Evolutionary conservation across 2,329 filamentous ascomycete species (phyloP).

Genomic region (Tolypocladium ovalisporum): DNA sequence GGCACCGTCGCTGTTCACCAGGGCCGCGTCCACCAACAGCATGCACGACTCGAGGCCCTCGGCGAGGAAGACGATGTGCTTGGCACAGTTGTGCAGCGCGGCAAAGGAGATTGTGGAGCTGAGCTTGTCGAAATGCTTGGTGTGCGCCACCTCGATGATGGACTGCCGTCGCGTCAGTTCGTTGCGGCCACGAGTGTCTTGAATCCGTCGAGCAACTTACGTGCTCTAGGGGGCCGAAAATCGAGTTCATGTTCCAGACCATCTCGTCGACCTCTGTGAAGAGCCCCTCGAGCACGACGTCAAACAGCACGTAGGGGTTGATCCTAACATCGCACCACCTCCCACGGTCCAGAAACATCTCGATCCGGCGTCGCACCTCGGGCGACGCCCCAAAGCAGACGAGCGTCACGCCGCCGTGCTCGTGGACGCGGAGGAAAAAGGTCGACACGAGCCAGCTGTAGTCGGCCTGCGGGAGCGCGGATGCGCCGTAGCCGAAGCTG

Average conservation of each 20-base stretch:
- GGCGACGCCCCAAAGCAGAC: conserved; percentile 15
- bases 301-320: conserved; percentile 18
- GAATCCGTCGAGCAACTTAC: conserved; percentile 4
- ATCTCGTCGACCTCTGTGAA: conserved; percentile 16
- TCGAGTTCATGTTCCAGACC: conserved; percentile 17
- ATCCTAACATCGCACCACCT: conserved; percentile 12
- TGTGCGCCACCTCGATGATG: conserved; percentile 13
- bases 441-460: conserved; percentile 15
- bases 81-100: conserved; percentile 17
- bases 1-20: not conserved
- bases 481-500: not conserved
- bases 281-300: conserved; percentile 15
- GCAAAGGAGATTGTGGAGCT: conserved; percentile 15
- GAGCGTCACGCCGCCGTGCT: conserved; percentile 8
- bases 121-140: not conserved
- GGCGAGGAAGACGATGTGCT: conserved; percentile 17
- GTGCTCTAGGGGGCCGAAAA: conserved; percentile 17
- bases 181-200: not conserved
- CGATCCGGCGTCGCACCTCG: conserved; percentile 10
- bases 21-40: conserved; percentile 10
- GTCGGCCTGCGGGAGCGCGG: conserved; percentile 15
- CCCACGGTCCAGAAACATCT: conserved; percentile 11
- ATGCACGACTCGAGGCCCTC: conserved; percentile 16
- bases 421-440: conserved; percentile 14
- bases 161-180: conserved; percentile 6